Base-by-base conservation (phyloP, 2,329 filamentous ascomycete genomes). In the Tolypocladium ovalisporum region DNA sequence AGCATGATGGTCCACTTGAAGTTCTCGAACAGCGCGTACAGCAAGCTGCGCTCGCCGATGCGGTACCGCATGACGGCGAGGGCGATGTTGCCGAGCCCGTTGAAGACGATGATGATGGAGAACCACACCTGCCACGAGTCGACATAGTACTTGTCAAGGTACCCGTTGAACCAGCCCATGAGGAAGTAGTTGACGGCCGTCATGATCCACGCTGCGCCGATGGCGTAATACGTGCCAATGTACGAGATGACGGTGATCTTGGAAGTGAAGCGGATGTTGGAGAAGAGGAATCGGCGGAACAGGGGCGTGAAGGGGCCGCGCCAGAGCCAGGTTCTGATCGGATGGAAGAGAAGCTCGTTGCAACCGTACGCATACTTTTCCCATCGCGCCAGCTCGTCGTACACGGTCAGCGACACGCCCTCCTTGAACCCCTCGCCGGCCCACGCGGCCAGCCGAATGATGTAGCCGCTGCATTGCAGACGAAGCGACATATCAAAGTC, bases 281-380 rank as follows among this genome's bases (percentile, higher is more conserved):
- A 90, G 68, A 78, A 80, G 56, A 92, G 71, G 75, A 94, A 93
- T 57, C 75, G 79, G 60, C 85, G 80, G 80, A 93, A 93, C 5
- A 93, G 80, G 27, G 86, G 85, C 4, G 89, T 93, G 68, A 93
- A 89, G 34, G 89, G 89, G 0, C 89, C 89, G 19, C 79, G 82
- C 68, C 79, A 84, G 51, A 84, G 70, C 89, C 89, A 93, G 63
- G 83, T 84, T 59, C 82, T 80, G 59, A 93, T 76, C 3, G 89
- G 89, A 67, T 93, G 81, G 76, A 94, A 93, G 58, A 93, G 78
- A 58, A 93, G 77, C 74, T 92, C 89, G 69, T 88, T 89, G 73
- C 89, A 92, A 40, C 89, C 88, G 65, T 90, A 92, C 3, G 89
- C 89, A 68, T 91, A 91, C 72, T 93, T 93, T 68, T 93, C 89